Evolutionary conservation across 768 basidiomycete species (phyloP), one percentile per base, ranked within the genome.

Genomic region (Dictyophora rubrovolvata): DNA sequence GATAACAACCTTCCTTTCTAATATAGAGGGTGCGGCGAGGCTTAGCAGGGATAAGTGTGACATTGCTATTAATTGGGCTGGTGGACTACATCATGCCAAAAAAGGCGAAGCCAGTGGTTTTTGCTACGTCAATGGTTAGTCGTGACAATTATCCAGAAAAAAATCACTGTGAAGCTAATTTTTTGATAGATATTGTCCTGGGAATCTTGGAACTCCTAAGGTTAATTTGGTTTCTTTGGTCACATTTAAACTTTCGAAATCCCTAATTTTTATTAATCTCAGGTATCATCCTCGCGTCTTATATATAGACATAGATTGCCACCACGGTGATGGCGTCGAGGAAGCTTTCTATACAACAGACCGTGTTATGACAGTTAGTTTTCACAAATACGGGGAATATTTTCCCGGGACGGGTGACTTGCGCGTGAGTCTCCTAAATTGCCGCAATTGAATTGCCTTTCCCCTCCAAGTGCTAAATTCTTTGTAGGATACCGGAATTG

Each of bases 331-430:
- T 70, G 96, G 96, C 48, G 96, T 99, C 21, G 96, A 99, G 69
- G 96, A 99, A 72, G 96, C 96, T 0, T 99, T 99, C 70, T 99
- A 98, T 71, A 94, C 93, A 3, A 98, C 96, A 20, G 95, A 99
- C 69, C 81, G 96, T 48, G 96, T 99, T 59, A 98, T 98, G 96
- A 98, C 95, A 0, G 86, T 86, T 67, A 93, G 90, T 65, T 96
- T 98, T 73, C 96, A 99, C 70, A 97, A 98, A 71, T 99, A 97
- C 63, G 96, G 96, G 35, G 96, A 99, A 71, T 99, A 89, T 72
- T 99, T 99, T 72, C 96, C 96, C 23, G 96, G 96, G 47, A 99
- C 96, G 6, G 96, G 96, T n/a, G 94, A 96, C 71, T 76, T 96
- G 46, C 80, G 94, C 64, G 91, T 91, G 67, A 64, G 84, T 69